Evolutionary conservation across 768 basidiomycete species (phyloP).

Genomic region (Mycena leptocephala): DNA sequence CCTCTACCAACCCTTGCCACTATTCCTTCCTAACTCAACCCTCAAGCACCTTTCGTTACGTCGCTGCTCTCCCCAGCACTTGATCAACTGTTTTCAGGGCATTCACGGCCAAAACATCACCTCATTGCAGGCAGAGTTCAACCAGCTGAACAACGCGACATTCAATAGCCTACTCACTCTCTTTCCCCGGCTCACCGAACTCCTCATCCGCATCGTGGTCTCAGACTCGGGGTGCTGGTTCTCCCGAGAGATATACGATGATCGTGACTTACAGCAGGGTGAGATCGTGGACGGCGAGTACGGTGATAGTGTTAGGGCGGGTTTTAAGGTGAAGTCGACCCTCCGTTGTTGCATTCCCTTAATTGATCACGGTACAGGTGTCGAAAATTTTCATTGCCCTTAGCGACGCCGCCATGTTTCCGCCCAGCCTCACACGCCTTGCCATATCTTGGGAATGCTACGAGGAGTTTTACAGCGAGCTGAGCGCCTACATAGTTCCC

Average conservation of each 20-base stretch:
- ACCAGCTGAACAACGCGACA: background rate
- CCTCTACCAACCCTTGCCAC: no score
- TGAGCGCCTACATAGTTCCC: background rate
- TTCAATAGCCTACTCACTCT: background rate
- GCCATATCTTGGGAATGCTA: background rate
- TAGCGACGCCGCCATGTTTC: background rate
- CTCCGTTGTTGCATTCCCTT: background rate
- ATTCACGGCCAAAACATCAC: background rate
- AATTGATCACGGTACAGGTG: background rate
- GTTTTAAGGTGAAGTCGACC: background rate
- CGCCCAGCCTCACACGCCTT: background rate
- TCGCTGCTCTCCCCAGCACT: background rate
- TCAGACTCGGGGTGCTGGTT: background rate
- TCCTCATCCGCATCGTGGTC: background rate
- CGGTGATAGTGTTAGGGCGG: background rate
- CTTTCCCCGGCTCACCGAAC: slow-evolving; percentile 6
- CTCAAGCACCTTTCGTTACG: background rate
- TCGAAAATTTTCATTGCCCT: background rate
- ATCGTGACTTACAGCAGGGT: background rate
- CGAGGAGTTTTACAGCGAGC: background rate
- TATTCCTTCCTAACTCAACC: background rate
- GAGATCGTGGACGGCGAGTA: background rate
- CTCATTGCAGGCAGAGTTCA: background rate
- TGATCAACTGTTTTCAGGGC: background rate
- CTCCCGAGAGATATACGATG: no score